Percentiles rank a stretch among this genome's conserved stretches.
These are phyloP conservation scores for Heritiera fomes DNA, from an alignment of 345 rosid genomes.

Conservation along the genomic window DNA sequence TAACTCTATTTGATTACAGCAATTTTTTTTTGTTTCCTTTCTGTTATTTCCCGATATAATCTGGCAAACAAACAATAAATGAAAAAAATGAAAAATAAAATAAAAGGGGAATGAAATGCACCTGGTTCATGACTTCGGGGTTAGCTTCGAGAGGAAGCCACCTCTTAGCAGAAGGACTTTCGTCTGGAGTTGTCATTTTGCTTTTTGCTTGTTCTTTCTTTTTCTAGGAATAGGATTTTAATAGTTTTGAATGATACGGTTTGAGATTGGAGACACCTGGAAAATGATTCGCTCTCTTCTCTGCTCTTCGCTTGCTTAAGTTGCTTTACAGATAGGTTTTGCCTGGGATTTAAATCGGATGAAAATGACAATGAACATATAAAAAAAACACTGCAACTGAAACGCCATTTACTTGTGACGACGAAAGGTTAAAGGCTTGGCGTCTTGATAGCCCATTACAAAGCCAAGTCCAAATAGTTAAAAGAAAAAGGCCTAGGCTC, in stretches of 20 bases:
- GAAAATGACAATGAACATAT: too few species aligned
- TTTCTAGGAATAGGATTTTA: not conserved
- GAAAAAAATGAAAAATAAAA: not conserved
- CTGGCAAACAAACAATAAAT: conserved; percentile 24
- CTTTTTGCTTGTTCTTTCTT: not conserved
- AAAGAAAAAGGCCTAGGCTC: not conserved
- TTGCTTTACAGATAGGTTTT: too few species aligned
- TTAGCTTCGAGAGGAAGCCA: conserved; percentile 99
- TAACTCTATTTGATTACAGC: not conserved
- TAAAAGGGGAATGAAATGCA: not conserved
- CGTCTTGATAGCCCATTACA: not conserved
- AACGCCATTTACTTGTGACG: too few species aligned
- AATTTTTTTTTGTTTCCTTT: not conserved
- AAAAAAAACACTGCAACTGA: not conserved
- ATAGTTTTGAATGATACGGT: not conserved
- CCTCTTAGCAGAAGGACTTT: conserved; percentile 61
- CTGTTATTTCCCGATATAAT: not conserved
- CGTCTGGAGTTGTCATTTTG: conserved; percentile 58
- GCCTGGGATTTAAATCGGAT: not conserved
- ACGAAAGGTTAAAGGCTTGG: not conserved
- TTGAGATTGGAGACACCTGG: not conserved
- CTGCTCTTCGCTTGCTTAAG: not conserved
- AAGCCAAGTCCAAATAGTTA: not conserved
- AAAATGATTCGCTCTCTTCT: not conserved
- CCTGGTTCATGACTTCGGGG: conserved; percentile 98